Base-by-base conservation (phyloP, 257 asterid genomes). In the Rubia yunnanensis region DNA sequence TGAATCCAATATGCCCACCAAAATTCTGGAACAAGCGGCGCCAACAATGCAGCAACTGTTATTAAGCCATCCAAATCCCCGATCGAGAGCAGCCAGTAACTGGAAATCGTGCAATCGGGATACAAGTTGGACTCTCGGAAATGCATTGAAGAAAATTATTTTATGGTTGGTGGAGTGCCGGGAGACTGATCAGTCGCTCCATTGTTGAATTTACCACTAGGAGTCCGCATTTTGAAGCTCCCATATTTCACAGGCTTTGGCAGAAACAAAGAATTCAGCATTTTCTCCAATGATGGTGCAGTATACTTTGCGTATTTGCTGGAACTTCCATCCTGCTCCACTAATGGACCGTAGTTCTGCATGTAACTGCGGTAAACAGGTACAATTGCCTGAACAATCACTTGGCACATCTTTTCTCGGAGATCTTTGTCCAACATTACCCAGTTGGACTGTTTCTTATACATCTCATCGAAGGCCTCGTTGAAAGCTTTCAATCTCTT, bases 311-410 rank as follows among this genome's bases (percentile, higher is more conserved):
- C 85, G 52, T 89, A 86, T 72, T 88, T 91, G 83, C 85, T 83
- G 10, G 91, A 79, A 50, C 84, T 83, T 68, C 70, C 76, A 4
- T 87, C 95, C 63, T 92, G 95, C 65, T 92, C 98, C 46, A 92
- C 96, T 78, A 92, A 66, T 3, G 96, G 92, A 22, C 96, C 94
- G 14, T 92, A 92, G 67, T 92, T 89, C 75, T 89, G 96, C 95
- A 92, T 85, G 83, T 85, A 92, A 83, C 96, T 89, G 10, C 95
- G 88, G 23, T 88, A 92, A 32, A 92, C 95, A 11, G 98, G 98
- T 48, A 92, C 96, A 7, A 85, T 72, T 1, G 94, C 78, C 76
- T 92, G 95, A 27, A 76, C 79, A 48, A 84, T 80, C 34, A 70
- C 80, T 74, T 82, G 92, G 34, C 82, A 44, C 3, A 80, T 73